Base-by-base conservation (phyloP, 2,329 filamentous ascomycete genomes). In the Nemania sp. region DNA sequence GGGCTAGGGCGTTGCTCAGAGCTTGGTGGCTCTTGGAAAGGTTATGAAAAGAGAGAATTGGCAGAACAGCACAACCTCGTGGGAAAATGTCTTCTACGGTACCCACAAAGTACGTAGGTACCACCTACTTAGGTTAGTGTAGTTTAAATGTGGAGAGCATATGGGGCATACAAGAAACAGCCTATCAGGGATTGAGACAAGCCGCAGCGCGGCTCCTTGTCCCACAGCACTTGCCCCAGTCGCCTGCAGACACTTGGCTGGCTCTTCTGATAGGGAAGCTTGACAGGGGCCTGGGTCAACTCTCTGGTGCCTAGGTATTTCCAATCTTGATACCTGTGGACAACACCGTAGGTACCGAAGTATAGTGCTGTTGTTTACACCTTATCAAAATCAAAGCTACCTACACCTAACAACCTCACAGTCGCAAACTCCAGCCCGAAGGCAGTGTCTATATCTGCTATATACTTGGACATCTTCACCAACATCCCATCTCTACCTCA, bases 261-360 rank as follows among this genome's bases (percentile, higher is more conserved):
- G 15, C 15, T 17, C 40, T 51, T 52, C 34, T 25, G 53, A 60
- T 57, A 57, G 56, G 47, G 47, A 40, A 42, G 29, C 37, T 17
- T 32, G 50, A 59, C 60, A 62, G 49, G 60, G 57, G 34, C 54
- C 39, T 60, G 37, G 37, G 20, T 39, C 57, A 60, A 63, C 57
- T 45, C 50, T 29, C 25, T 29, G 25, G 25, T 29, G 25, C 7
- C 25, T 29, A n/a, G n/a, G n/a, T n/a, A n/a, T n/a, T n/a, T n/a
- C n/a, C n/a, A n/a, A n/a, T n/a, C n/a, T n/a, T n/a, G n/a, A n/a
- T n/a, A n/a, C n/a, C n/a, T n/a, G n/a, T n/a, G n/a, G n/a, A n/a
- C n/a, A n/a, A n/a, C n/a, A n/a, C n/a, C n/a, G n/a, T n/a, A n/a
- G n/a, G n/a, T n/a, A n/a, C 25, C 7, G 4, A 29, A 7, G 25